Evolutionary conservation across 345 rosid genomes (phyloP), one percentile per base, ranked within the genome.

Genomic region (Balakata baccata): DNA sequence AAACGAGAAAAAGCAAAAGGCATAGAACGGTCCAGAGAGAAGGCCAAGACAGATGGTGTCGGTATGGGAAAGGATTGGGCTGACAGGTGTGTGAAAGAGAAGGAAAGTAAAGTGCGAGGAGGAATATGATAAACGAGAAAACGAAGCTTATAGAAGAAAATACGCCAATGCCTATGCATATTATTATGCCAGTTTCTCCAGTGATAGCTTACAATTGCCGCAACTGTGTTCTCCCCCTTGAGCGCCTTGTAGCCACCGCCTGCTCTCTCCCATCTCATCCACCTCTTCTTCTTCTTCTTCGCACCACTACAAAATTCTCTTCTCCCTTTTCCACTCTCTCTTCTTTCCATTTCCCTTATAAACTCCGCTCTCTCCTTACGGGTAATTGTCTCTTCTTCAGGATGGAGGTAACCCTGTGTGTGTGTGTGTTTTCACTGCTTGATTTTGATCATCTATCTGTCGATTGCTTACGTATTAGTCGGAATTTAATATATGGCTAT

Each of bases 391-490:
- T 74, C 34, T 80, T 76, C 76, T 82, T 74, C 78, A 66, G 70
- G 80, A 93, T 90, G 98, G 90, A 90, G 98, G 98, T 93, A 80
- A 53, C 41, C n/a, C 20, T 5, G 53, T 50, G 53, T 8, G 17
- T 13, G 16, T 13, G 53, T 50, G 17, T 50, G 14, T 50, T 50
- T 50, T 11, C 13, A 10, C 11, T 50, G 53, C 13, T 50, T 50
- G 16, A 12, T 50, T 50, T 16, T 50, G 34, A 29, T 29, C 34
- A 29, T 29, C 34, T 29, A 29, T 29, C 1, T 29, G 34, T 29
- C 2, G 34, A 29, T 29, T 29, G 34, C 34, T 29, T 29, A 2
- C 34, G 34, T 1, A 29, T 29, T 29, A 29, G 34, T 29, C 2
- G 34, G 34, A 29, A 29, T 29, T 29, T 29, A 29, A 29, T 29